Conservation (phyloP, 768 basidiomycete genomes). For the Leccinum rimulosum region DNA sequence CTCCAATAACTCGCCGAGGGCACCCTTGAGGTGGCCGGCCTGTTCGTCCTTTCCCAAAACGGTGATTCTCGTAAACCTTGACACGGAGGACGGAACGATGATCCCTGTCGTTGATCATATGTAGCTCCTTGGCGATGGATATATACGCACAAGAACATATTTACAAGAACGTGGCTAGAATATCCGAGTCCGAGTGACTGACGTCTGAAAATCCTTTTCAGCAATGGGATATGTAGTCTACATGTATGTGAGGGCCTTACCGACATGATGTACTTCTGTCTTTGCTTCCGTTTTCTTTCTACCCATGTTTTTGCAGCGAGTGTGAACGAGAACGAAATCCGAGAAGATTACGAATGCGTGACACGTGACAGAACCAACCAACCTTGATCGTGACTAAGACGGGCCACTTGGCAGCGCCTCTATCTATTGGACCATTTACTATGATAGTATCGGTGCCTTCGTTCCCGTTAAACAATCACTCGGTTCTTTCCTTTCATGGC, state of each 20-base stretch:
- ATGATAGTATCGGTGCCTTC: too few species aligned
- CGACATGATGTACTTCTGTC: slow-evolving; percentile 46
- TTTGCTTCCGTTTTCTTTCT: slow-evolving; percentile 28
- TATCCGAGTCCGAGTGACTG: slow-evolving; percentile 34
- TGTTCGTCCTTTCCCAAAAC: not conserved
- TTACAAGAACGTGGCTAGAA: not conserved
- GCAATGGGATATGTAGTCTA: not conserved
- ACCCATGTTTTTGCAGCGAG: slow-evolving; percentile 15
- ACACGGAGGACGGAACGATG: not conserved
- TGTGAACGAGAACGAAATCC: not conserved
- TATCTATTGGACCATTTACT: too few species aligned
- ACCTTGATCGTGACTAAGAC: too few species aligned
- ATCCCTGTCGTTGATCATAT: not conserved
- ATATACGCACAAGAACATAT: not conserved
- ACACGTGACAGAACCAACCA: not conserved
- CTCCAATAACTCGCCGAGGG: not conserved
- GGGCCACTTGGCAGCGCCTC: too few species aligned
- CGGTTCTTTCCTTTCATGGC: too few species aligned
- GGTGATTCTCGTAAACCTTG: not conserved
- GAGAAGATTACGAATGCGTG: slow-evolving; percentile 13
- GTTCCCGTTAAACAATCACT: too few species aligned
- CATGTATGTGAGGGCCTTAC: slow-evolving; percentile 29
- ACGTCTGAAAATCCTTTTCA: slow-evolving; percentile 46
- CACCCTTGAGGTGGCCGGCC: not conserved
- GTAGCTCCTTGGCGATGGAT: not conserved